Conservation (phyloP, 768 basidiomycete genomes). For the Auricularia cornea region DNA sequence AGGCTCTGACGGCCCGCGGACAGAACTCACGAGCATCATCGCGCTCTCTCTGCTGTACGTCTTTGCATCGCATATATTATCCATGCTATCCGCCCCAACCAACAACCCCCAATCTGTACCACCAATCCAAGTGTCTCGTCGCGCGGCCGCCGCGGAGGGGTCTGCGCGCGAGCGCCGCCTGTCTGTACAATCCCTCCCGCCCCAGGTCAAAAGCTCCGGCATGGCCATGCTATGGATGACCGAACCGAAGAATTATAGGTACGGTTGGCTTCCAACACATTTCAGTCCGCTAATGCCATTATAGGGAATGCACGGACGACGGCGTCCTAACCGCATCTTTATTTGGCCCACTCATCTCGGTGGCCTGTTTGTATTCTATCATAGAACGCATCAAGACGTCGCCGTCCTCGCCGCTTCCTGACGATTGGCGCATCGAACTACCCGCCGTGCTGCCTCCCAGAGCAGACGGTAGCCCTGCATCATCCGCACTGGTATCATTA, state of each 20-base stretch:
- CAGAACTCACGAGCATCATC: constrained; percentile 54
- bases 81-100: constrained; percentile 18
- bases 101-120: constrained; percentile 9
- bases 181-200: not conserved
- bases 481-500: constrained; percentile 45
- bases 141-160: not conserved
- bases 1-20: not conserved
- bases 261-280: constrained; percentile 9
- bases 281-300: constrained; percentile 8
- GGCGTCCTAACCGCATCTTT: constrained; percentile 77
- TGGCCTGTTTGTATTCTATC: constrained; percentile 53
- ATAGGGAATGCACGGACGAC: constrained; percentile 74
- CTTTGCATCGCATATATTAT: constrained; percentile 49
- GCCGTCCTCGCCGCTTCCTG: constrained; percentile 32
- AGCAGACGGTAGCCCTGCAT: constrained; percentile 26
- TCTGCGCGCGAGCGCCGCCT: not conserved
- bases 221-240: constrained; percentile 70
- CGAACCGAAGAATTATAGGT: constrained; percentile 82
- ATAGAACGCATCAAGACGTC: constrained; percentile 21
- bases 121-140: constrained; percentile 1
- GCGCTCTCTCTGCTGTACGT: constrained; percentile 51
- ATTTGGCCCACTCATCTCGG: constrained; percentile 73
- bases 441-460: constrained; percentile 43
- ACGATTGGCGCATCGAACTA: constrained; percentile 70
- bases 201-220: constrained; percentile 40